Evolutionary conservation across 2,329 filamentous ascomycete genomes (phyloP).

Genomic region (Biscogniauxia mediterranea): DNA sequence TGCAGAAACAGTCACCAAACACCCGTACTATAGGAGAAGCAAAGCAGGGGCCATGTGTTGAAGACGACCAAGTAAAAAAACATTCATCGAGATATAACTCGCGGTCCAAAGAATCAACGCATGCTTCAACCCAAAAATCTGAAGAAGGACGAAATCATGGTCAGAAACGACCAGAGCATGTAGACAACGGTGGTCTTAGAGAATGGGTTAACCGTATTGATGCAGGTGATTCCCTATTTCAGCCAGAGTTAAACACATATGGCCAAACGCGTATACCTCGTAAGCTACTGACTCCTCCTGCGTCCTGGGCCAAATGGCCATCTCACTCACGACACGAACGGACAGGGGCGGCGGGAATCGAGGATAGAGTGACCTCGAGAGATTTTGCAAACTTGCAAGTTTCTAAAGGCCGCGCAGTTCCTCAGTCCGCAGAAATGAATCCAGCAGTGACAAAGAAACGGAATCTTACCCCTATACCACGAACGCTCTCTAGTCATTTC

Average conservation of each 20-base stretch:
- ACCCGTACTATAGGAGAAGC: constrained; percentile 2
- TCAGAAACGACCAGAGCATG: constrained; percentile 15
- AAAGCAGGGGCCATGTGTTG: background rate
- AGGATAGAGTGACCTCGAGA: constrained; percentile 24
- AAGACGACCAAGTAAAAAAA: background rate
- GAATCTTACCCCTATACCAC: constrained; percentile 11
- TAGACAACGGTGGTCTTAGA: constrained; percentile 24
- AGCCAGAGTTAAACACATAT: constrained; percentile 8
- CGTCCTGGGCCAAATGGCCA: constrained; percentile 35
- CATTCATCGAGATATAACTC: background rate
- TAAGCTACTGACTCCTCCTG: constrained; percentile 23
- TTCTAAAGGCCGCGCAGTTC: constrained; percentile 2
- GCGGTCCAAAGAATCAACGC: background rate
- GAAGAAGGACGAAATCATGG: constrained; percentile 6
- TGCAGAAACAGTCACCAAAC: background rate
- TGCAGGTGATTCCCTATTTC: constrained; percentile 16
- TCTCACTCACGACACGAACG: constrained; percentile 31
- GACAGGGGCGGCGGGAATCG: constrained; percentile 25
- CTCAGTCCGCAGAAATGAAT: constrained; percentile 1
- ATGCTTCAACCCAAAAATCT: background rate
- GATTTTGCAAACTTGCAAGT: constrained; percentile 23
- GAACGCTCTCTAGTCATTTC: constrained; percentile 26
- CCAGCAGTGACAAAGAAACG: constrained; percentile 7
- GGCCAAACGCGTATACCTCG: constrained; percentile 6
- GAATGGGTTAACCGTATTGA: constrained; percentile 31